Evolutionary conservation across 176 grass and related monocot genomes (phyloP).

Genomic region (Eleusine indica): DNA sequence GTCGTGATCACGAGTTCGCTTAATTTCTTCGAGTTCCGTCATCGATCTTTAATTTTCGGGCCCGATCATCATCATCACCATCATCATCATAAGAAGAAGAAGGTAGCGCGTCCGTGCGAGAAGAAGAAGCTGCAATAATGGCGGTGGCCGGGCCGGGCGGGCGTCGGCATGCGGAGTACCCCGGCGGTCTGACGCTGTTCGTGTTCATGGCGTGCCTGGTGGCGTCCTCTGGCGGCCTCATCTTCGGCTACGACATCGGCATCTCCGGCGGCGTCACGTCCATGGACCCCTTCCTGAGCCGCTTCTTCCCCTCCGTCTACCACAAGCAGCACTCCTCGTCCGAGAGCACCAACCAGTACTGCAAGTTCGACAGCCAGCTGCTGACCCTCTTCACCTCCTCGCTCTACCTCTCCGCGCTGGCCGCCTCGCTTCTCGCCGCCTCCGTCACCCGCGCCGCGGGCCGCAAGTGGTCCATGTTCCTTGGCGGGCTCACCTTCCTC

Average conservation of each 20-base stretch:
- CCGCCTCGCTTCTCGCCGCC: constrained; percentile 57
- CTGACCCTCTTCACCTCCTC: constrained; percentile 88
- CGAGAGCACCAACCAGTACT: constrained; percentile 67
- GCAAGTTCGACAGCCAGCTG: constrained; percentile 90
- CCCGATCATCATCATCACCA: too few species aligned
- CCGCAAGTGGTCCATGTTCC: constrained; percentile 76
- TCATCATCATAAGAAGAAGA: not conserved
- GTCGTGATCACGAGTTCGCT: not conserved
- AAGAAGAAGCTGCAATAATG: not conserved
- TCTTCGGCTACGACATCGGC: constrained; percentile 24
- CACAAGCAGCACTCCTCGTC: not conserved
- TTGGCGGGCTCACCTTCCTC: constrained; percentile 64
- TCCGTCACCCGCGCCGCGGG: constrained; percentile 57
- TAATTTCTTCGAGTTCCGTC: not conserved
- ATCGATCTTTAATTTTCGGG: not conserved
- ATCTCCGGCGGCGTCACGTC: constrained; percentile 17
- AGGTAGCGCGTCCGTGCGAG: not conserved
- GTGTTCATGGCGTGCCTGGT: too few species aligned
- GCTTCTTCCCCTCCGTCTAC: constrained; percentile 19
- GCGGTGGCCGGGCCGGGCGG: not conserved
- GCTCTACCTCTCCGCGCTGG: constrained; percentile 70
- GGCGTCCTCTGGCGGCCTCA: not conserved
- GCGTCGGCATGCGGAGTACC: not conserved
- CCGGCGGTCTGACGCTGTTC: too few species aligned
- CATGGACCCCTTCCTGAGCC: constrained; percentile 13